Conservation (phyloP, 2,329 filamentous ascomycete species). For the Fusarium continuum region DNA sequence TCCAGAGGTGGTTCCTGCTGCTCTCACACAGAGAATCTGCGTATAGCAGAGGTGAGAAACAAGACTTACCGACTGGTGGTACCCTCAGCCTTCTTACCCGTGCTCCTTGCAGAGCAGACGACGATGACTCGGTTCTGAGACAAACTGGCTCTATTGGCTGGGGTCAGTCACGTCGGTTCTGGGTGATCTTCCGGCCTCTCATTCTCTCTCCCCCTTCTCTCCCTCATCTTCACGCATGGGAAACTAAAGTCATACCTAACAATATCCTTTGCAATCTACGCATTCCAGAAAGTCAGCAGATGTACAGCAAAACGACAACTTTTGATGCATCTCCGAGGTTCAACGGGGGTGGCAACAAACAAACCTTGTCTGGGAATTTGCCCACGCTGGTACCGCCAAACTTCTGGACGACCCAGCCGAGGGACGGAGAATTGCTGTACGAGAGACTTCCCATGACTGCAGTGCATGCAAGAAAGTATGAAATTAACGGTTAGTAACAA, state of each 20-base stretch:
- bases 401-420: constrained; percentile 89
- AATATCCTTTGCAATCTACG: constrained; percentile 55
- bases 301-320: constrained; percentile 3
- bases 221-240: background rate
- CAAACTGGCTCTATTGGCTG: constrained; percentile 57
- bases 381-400: constrained; percentile 96
- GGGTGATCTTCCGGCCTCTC: constrained; percentile 7
- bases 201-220: background rate
- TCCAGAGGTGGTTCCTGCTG: background rate
- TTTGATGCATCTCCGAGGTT: background rate
- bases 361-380: constrained; percentile 81
- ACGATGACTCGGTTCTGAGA: constrained; percentile 81
- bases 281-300: constrained; percentile 7
- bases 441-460: constrained; percentile 47
- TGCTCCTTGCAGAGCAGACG: constrained; percentile 95
- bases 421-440: constrained; percentile 50
- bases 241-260: constrained; percentile 49
- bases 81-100: constrained; percentile 91
- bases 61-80: constrained; percentile 88
- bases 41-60: background rate
- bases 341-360: constrained; percentile 45
- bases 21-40: background rate
- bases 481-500: background rate
- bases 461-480: background rate
- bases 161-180: constrained; percentile 26